phyloP scores from a whole-genome alignment of 192 early-diverging fungal genomes.

The Neocallimastix lanati region DNA sequence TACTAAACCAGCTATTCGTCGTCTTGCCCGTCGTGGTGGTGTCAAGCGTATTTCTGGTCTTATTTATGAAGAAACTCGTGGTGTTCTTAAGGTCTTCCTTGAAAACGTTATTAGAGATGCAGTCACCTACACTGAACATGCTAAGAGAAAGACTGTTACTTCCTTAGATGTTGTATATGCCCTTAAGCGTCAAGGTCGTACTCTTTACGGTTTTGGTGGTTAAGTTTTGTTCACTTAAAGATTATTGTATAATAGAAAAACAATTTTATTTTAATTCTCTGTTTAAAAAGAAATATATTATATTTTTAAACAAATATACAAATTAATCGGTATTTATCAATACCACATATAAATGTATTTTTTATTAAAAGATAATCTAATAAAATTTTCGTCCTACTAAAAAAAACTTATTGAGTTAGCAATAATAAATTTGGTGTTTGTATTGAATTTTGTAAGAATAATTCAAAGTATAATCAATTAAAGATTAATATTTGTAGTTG shows the following conservation, averaged over 20 bases:
- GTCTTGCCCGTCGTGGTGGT: conserved; percentile 97
- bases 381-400: too few relatives aligned
- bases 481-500: too few relatives aligned
- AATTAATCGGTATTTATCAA: too few relatives aligned
- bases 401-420: too few relatives aligned
- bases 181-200: conserved; percentile 90
- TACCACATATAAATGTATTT: too few relatives aligned
- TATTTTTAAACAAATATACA: too few relatives aligned
- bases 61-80: conserved; percentile 98
- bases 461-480: too few relatives aligned
- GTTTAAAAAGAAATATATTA: too few relatives aligned
- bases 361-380: too few relatives aligned
- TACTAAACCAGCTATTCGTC: conserved; percentile 96
- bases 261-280: too few relatives aligned
- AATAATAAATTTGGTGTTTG: too few relatives aligned
- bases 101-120: conserved; percentile 98
- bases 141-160: conserved; percentile 97
- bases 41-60: conserved; percentile 99
- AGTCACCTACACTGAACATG: conserved; percentile 98
- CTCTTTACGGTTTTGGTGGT: conserved; percentile 74
- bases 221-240: conserved; percentile 15
- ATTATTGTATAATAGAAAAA: neutral
- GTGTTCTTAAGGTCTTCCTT: conserved; percentile 93
- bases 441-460: too few relatives aligned
- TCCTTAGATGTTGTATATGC: conserved; percentile 98